Evolutionary conservation across 2,329 filamentous ascomycete species (phyloP), one percentile per base, ranked within the genome.

Genomic region (Fusarium marasasianum): DNA sequence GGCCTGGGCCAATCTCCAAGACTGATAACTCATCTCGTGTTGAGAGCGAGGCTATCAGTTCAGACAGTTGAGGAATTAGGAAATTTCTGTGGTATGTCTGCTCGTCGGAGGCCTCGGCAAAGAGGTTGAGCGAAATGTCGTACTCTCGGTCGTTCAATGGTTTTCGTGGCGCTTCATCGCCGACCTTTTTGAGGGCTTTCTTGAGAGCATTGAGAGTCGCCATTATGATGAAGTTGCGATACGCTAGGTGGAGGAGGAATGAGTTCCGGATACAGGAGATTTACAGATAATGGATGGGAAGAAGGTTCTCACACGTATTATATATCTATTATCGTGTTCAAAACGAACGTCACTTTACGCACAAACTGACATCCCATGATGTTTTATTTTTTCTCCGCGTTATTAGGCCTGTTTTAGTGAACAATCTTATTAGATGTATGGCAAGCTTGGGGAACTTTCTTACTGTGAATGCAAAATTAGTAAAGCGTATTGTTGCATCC

Each of bases 1-100:
- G 85, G 14, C 90, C 90, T 0, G 90, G 88, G 71, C 89, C 88
- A 56, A 91, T 87, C 74, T 92, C 90, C 11, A 92, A 82, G 22
- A 86, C 84, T 8, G 89, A 90, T 69, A 91, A 79, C 18, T 75
- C 53, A 33, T 11, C 56, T 37, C 82, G 83, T 11, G 85, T 75
- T 72, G 86, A 78, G 40, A 88, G 80, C 62, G 83, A 74, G 3
- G 62, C 55, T 6, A 91, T 73, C 1, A 87, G 69, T 41, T 79
- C 75, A 56, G 81, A 80, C 10, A 91, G 79, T 47, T 88, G 84
- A 53, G 88, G 87, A 48, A 86, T 80, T 38, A 90, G 85, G 78
- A 90, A 91, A 51, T 87, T 79, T 55, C 86, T 78, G 76, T 83
- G 72, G 78, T 90, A 89, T 1, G 74, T 82, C 26, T 29, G 71